A percentile compares a stretch with the other conserved stretches of the same genome.
These are phyloP conservation scores for Spergularia marina DNA, from an alignment of 148 eudicot genomes.

Conservation along the genomic window DNA sequence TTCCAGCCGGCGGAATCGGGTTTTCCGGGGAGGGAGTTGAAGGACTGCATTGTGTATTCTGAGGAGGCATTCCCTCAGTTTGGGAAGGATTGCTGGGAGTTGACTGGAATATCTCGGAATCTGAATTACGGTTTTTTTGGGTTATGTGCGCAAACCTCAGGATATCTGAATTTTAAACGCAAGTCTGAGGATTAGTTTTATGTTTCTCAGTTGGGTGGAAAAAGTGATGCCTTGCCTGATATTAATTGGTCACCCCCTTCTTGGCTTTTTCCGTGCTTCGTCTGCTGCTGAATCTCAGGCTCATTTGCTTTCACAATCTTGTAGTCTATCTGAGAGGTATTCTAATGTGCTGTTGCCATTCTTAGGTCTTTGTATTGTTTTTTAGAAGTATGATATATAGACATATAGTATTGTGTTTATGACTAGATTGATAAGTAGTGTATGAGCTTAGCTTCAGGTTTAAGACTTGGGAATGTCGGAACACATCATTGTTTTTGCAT, in stretches of 20 bases:
- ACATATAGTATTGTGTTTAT: neutral
- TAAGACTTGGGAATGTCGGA: neutral
- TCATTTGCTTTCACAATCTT: neutral
- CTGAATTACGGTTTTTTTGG: no score
- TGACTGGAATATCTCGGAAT: no score
- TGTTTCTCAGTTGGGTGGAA: neutral
- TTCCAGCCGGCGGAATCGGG: neutral
- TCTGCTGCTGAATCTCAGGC: neutral
- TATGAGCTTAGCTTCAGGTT: neutral
- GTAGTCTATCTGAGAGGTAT: neutral
- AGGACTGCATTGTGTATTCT: slow-evolving; percentile 7
- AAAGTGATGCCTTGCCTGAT: neutral
- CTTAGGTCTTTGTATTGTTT: no score
- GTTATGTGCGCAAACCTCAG: no score
- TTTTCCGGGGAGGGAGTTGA: slow-evolving; percentile 1
- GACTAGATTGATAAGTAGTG: neutral
- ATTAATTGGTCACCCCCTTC: slow-evolving; percentile 10
- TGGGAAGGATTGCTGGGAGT: slow-evolving; percentile 6
- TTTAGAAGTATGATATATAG: no score
- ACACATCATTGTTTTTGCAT: neutral
- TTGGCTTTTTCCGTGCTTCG: neutral
- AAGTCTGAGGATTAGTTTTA: neutral
- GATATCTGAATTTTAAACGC: neutral
- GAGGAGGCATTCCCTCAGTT: slow-evolving; percentile 7
- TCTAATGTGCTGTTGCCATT: neutral